Evolutionary conservation across 2,329 filamentous ascomycete species (phyloP).

Genomic region (Mycosphaerella sp.): DNA sequence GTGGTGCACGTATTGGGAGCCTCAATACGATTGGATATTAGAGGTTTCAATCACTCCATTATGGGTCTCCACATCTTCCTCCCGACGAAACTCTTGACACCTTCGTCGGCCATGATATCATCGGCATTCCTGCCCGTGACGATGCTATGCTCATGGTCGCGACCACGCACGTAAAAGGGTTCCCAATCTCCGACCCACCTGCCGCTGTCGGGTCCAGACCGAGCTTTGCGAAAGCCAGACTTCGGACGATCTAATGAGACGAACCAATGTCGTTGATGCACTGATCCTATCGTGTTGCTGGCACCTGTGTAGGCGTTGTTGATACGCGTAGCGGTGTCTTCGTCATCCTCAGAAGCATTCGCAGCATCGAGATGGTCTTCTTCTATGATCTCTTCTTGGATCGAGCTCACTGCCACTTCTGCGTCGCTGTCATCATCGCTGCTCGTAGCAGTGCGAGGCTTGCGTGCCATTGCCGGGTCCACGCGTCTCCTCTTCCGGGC

Average conservation of each 20-base stretch:
- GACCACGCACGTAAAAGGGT: conserved; percentile 56
- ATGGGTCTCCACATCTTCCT: conserved; percentile 54
- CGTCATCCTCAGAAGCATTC: conserved; percentile 34
- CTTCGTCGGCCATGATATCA: conserved; percentile 58
- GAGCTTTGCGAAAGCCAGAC: conserved; percentile 50
- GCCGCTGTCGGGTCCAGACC: conserved; percentile 24
- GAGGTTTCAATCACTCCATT: conserved; percentile 22
- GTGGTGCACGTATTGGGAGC: too few relatives aligned
- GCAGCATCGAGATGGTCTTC: conserved; percentile 22
- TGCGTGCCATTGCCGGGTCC: conserved; percentile 16
- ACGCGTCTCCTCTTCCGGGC: conserved; percentile 28
- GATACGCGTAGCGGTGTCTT: conserved; percentile 44
- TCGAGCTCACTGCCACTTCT: not conserved
- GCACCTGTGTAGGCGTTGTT: conserved; percentile 63
- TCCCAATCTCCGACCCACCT: conserved; percentile 41
- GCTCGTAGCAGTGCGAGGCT: not conserved
- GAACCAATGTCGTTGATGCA: conserved; percentile 63
- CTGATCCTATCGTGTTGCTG: conserved; percentile 57
- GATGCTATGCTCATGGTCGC: conserved; percentile 58
- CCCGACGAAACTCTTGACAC: conserved; percentile 50
- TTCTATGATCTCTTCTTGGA: conserved; percentile 4
- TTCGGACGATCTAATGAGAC: conserved; percentile 54
- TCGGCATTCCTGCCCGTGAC: conserved; percentile 55
- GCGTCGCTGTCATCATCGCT: conserved; percentile 21
- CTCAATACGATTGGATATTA: not conserved